phyloP scores from a whole-genome alignment of 176 grass and related monocot genomes.

The Alopecurus myosuroides region DNA sequence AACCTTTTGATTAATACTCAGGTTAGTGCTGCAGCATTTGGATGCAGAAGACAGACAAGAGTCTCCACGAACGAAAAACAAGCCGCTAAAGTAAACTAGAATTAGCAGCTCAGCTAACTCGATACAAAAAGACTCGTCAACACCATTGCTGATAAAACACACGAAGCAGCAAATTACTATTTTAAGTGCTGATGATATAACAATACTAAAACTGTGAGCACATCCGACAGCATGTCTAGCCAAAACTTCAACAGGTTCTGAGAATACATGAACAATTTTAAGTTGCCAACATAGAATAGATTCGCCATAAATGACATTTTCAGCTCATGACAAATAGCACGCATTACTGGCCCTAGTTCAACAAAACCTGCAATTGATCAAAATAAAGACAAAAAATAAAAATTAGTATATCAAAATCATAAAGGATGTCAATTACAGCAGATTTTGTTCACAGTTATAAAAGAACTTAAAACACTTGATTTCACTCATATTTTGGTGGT shows the following conservation, averaged over 20 bases:
- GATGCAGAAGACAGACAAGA: too few relatives aligned
- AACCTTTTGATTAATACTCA: too few relatives aligned
- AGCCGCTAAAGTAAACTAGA: too few relatives aligned
- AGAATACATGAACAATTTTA: conserved; percentile 26
- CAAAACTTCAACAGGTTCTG: conserved; percentile 36
- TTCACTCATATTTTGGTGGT: too few relatives aligned
- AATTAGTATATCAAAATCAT: neutral
- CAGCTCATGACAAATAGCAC: neutral
- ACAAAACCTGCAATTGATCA: conserved; percentile 14
- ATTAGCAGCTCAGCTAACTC: too few relatives aligned
- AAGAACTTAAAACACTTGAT: too few relatives aligned
- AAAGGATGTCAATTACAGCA: neutral
- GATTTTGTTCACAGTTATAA: neutral
- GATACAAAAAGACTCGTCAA: too few relatives aligned
- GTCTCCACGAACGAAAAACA: too few relatives aligned
- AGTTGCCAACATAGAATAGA: conserved; percentile 10
- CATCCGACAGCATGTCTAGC: conserved; percentile 13
- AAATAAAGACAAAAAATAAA: neutral
- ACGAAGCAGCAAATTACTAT: neutral
- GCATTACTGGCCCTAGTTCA: conserved; percentile 12
- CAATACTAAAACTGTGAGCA: conserved; percentile 5
- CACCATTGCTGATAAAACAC: too few relatives aligned
- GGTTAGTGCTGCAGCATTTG: too few relatives aligned
- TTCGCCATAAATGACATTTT: conserved; percentile 5
- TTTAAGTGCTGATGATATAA: neutral